These are phyloP conservation scores for Pseudogymnoascus sp. DNA, from an alignment of 2,329 filamentous ascomycete species.

Conservation along the genomic window DNA sequence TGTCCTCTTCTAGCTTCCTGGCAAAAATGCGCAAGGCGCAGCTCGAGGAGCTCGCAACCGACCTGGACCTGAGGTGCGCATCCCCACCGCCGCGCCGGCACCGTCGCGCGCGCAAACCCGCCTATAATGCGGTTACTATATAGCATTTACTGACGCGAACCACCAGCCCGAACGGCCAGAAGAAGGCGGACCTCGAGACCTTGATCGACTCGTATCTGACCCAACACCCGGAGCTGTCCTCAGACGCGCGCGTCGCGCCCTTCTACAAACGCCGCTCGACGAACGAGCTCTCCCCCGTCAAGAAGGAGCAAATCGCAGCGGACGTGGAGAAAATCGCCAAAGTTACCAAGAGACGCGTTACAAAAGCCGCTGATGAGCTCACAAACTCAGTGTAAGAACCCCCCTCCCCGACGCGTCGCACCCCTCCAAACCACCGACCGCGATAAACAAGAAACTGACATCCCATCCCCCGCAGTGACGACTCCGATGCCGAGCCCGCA, in stretches of 20 bases:
- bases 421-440: background rate
- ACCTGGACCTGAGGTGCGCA: constrained; percentile 50
- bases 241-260: constrained; percentile 56
- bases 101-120: constrained; percentile 3
- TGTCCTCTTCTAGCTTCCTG: constrained; percentile 67
- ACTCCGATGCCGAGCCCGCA: constrained; percentile 25
- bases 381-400: constrained; percentile 11
- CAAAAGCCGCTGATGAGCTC: constrained; percentile 35
- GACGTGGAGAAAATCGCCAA: constrained; percentile 34
- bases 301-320: constrained; percentile 38
- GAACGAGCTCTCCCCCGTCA: constrained; percentile 51
- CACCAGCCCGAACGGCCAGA: constrained; percentile 57
- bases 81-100: background rate
- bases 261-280: constrained; percentile 65
- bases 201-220: constrained; percentile 66
- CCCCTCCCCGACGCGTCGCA: background rate
- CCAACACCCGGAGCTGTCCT: constrained; percentile 57
- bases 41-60: constrained; percentile 64
- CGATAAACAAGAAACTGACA: constrained; percentile 9
- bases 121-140: background rate
- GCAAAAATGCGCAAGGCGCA: constrained; percentile 76
- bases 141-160: constrained; percentile 17
- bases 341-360: constrained; percentile 38
- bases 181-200: constrained; percentile 72
- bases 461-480: constrained; percentile 20